These are phyloP conservation scores for Axilococcus clingmanii DNA, from an alignment of 139 green algal species.

Conservation along the genomic window DNA sequence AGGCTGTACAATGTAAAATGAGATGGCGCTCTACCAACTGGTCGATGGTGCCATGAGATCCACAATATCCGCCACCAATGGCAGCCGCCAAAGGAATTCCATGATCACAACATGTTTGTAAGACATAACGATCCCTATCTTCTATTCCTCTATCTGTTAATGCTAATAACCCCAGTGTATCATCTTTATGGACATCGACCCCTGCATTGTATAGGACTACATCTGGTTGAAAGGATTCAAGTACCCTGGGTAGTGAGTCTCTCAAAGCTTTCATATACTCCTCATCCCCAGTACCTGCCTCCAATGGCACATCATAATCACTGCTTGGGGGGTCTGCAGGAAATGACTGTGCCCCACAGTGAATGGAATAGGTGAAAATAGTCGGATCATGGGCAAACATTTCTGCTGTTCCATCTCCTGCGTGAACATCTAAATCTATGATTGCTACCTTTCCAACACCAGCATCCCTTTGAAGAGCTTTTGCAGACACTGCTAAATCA, in stretches of 20 bases:
- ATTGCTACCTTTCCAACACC: conserved; percentile 16
- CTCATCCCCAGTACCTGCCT: conserved; percentile 13
- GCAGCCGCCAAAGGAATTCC: conserved; percentile 30
- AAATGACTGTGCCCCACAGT: conserved; percentile 43
- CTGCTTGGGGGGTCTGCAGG: conserved; percentile 14
- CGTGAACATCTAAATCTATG: conserved; percentile 32
- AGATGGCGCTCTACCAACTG: conserved; percentile 36
- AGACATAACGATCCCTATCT: conserved; percentile 27
- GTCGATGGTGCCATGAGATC: conserved; percentile 12
- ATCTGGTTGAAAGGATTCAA: conserved; percentile 15
- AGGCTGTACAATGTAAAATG: conserved; percentile 31
- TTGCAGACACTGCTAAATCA: conserved; percentile 23
- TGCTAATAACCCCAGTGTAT: conserved; percentile 30
- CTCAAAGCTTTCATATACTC: conserved; percentile 19
- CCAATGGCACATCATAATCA: conserved; percentile 34
- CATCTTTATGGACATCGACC: conserved; percentile 43
- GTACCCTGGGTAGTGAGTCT: conserved; percentile 5
- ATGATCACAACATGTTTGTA: conserved; percentile 15
- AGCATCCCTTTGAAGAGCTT: conserved; percentile 15
- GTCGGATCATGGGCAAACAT: conserved; percentile 28
- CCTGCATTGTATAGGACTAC: conserved; percentile 52
- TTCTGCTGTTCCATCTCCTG: conserved; percentile 29
- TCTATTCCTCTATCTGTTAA: conserved; percentile 35
- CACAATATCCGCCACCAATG: conserved; percentile 44
- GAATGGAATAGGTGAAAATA: conserved; percentile 47